Base-by-base conservation (phyloP, 2,329 filamentous ascomycete genomes). In the Raffaelea ambrosiae region DNA sequence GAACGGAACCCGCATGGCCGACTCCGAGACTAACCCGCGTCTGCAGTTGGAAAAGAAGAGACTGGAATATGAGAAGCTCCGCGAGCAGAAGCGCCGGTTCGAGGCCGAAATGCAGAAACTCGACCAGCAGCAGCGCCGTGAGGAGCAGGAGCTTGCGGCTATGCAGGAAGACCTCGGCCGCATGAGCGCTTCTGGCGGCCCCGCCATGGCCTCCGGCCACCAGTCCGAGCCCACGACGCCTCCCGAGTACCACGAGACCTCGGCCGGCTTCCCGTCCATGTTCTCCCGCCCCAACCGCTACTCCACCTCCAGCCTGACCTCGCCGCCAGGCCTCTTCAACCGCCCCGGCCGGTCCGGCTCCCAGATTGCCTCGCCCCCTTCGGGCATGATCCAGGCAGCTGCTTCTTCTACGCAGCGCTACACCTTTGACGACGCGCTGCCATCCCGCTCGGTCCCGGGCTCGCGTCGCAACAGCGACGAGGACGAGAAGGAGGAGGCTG, bases 151-250 rank as follows among this genome's bases (percentile, higher is more conserved):
- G 61, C 82, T 95, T 58, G 81, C 85, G 49, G 83, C 87, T 63
- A 86, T 97, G 70, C 84, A 89, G 59, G 83, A 88, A 57, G 86
- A 93, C 57, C 75, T 94, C 49, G 73, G 74, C 39, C 71, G 77
- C 54, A 73, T 74, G 50, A 69, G 65, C 55, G 63, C 55, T 58
- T 70, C 66, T 49, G 63, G 74, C 58, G 71, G 66, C 50, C 63
- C 74, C 58, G 67, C 74, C 52, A 40, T 48, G 31, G 36, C 47
- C 11, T 73, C 81, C 51, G 86, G 86, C 47, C 86, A 90, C 59
- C 87, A 94, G 62, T 95, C 88, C 57, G 91, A 97, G 68, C 93
- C 93, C 16, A 96, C 93, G 2, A 98, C 93, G 20, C 93, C 93
- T 20, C 93, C 93, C 29, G 93, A 97, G 65, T 91, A 93, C 64